Percentiles rank a stretch among this genome's conserved stretches.
These are phyloP conservation scores for Pyrenophora tritici-repentis DNA, from an alignment of 2,329 filamentous ascomycete species.

Conservation along the genomic window DNA sequence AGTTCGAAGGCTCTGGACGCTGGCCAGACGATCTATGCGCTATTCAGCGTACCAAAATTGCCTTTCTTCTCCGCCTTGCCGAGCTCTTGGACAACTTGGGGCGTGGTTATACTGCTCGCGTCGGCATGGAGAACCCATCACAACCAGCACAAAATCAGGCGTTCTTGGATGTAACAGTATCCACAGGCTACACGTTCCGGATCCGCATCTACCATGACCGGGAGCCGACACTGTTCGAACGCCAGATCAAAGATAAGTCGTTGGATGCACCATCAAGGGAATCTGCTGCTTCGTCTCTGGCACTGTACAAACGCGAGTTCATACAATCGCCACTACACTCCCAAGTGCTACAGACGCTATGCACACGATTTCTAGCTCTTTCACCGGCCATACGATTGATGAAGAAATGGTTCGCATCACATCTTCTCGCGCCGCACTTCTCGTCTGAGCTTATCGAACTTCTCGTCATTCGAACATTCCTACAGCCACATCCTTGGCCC, in stretches of 20 bases:
- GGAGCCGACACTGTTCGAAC: constrained; percentile 79
- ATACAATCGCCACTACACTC: constrained; percentile 76
- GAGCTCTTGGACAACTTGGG: constrained; percentile 70
- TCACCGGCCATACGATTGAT: constrained; percentile 81
- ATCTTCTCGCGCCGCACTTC: constrained; percentile 79
- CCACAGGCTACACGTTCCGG: constrained; percentile 75
- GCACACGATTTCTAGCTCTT: constrained; percentile 77
- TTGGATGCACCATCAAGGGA: constrained; percentile 69
- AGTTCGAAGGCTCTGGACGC: constrained; percentile 89
- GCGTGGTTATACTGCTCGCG: constrained; percentile 65
- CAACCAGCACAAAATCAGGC: constrained; percentile 74
- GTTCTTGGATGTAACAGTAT: constrained; percentile 80
- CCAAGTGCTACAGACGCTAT: constrained; percentile 78
- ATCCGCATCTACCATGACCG: constrained; percentile 87
- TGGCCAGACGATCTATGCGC: constrained; percentile 93
- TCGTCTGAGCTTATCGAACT: constrained; percentile 83
- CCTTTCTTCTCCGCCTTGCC: constrained; percentile 77
- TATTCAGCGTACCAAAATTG: constrained; percentile 92
- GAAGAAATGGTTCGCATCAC: constrained; percentile 87
- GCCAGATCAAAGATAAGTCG: constrained; percentile 75
- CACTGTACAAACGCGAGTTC: constrained; percentile 72
- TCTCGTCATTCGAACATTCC: constrained; percentile 75
- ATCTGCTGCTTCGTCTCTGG: constrained; percentile 70
- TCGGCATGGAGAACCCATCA: constrained; percentile 80
- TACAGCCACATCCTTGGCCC: constrained; percentile 80